Conservation (phyloP, 495 filamentous ascomycete species). For the Letharia lupina region DNA sequence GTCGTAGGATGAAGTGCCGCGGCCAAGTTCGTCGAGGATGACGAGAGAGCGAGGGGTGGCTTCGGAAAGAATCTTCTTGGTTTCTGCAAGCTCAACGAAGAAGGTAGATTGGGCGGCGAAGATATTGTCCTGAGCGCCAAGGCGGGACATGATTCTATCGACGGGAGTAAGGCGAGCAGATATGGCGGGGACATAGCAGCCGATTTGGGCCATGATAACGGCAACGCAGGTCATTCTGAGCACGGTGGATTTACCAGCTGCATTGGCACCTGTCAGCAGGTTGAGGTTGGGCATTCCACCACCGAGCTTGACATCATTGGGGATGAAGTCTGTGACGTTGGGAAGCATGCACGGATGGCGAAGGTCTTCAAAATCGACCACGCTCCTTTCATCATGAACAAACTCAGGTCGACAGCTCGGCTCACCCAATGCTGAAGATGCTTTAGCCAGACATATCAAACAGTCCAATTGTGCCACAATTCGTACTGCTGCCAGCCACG, state of each 20-base stretch:
- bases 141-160: constrained; percentile 97
- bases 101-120: constrained; percentile 97
- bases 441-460: constrained; percentile 82
- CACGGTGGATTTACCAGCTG: constrained; percentile 96
- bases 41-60: constrained; percentile 91
- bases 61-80: constrained; percentile 95
- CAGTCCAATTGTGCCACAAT: constrained; percentile 92
- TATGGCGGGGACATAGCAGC: constrained; percentile 79
- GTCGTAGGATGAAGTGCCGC: constrained; percentile 89
- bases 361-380: constrained; percentile 84
- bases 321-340: constrained; percentile 89
- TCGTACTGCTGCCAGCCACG: constrained; percentile 81
- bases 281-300: constrained; percentile 73
- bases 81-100: constrained; percentile 96
- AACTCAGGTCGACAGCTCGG: constrained; percentile 85
- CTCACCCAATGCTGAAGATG: constrained; percentile 71
- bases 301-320: constrained; percentile 86
- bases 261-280: constrained; percentile 92
- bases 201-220: constrained; percentile 97
- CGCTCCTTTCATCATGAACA: constrained; percentile 71
- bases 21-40: constrained; percentile 94
- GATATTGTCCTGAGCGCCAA: constrained; percentile 98
- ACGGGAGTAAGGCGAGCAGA: constrained; percentile 83
- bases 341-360: constrained; percentile 91
- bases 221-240: constrained; percentile 95